Evolutionary conservation across 352 stramenopile genomes (phyloP).

Genomic region (Globisporangium nagaii): DNA sequence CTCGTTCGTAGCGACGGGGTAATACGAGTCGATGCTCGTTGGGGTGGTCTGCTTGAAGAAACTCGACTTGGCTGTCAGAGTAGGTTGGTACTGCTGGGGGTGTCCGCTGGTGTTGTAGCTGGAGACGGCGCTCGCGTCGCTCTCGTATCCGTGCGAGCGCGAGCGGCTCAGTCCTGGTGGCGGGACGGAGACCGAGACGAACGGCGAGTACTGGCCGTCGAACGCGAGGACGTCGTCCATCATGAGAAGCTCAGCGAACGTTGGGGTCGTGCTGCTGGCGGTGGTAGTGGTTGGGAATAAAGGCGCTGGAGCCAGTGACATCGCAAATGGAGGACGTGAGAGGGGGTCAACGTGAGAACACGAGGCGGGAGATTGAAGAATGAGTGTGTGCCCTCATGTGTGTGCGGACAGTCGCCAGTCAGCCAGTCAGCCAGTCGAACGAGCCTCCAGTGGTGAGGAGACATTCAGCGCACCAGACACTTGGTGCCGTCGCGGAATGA

Average conservation of each 20-base stretch:
- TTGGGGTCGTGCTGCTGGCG: neutral
- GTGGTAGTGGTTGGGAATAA: constrained; percentile 2
- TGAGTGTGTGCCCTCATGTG: constrained; percentile 3
- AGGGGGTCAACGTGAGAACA: constrained; percentile 9
- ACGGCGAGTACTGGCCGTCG: constrained; percentile 1
- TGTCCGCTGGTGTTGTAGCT: neutral
- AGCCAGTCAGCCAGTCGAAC: neutral
- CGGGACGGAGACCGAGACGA: neutral
- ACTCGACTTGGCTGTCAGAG: neutral
- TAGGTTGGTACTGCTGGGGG: neutral
- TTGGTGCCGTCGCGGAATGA: neutral
- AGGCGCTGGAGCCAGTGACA: constrained; percentile 13
- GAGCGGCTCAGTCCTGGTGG: neutral
- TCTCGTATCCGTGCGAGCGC: constrained; percentile 1
- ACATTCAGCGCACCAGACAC: neutral
- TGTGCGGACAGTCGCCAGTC: neutral
- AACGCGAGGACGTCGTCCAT: constrained; percentile 2
- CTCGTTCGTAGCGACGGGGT: neutral
- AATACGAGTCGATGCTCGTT: constrained; percentile 9
- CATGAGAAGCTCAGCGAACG: neutral
- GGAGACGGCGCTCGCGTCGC: constrained; percentile 2
- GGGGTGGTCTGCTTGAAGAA: neutral
- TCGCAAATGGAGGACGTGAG: neutral
- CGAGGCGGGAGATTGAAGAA: constrained; percentile 7
- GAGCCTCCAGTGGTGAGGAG: neutral